phyloP scores from a whole-genome alignment of 2,329 filamentous ascomycete genomes.

The Scedosporium boydii region DNA sequence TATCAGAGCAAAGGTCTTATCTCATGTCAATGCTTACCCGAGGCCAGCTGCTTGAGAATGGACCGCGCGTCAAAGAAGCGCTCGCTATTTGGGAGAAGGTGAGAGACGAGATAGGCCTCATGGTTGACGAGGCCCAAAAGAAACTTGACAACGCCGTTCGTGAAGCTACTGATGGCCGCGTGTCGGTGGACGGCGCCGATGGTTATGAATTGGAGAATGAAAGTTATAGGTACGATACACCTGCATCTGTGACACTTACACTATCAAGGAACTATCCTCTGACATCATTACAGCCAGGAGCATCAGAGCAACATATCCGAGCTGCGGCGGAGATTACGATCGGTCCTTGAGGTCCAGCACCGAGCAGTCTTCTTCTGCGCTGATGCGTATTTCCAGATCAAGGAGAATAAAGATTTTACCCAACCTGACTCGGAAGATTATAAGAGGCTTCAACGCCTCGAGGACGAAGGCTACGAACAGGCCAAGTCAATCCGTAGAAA shows the following conservation, averaged over 20 bases:
- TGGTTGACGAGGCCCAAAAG: constrained; percentile 43
- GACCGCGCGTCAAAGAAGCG: constrained; percentile 56
- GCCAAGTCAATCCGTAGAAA: constrained; percentile 73
- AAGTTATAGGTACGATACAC: background rate
- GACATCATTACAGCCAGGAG: background rate
- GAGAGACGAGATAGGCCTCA: constrained; percentile 33
- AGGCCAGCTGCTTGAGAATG: constrained; percentile 74
- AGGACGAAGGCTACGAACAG: constrained; percentile 63
- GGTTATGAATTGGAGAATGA: constrained; percentile 15
- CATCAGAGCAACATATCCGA: constrained; percentile 5
- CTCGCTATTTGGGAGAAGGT: constrained; percentile 59
- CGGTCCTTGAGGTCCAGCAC: constrained; percentile 70
- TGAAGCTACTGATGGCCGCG: constrained; percentile 10
- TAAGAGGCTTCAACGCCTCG: constrained; percentile 55
- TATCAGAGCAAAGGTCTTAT: constrained; percentile 58
- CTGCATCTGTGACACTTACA: background rate
- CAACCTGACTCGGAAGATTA: constrained; percentile 59
- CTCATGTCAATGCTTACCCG: constrained; percentile 54
- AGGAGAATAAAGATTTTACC: constrained; percentile 56
- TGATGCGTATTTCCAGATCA: constrained; percentile 77
- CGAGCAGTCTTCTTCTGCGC: constrained; percentile 76
- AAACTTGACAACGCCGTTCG: constrained; percentile 32
- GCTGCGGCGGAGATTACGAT: constrained; percentile 44
- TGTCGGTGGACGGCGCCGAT: constrained; percentile 12
- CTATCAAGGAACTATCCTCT: background rate